phyloP scores from a whole-genome alignment of 2,329 filamentous ascomycete species.

The Sarocladiaceae sp. region DNA sequence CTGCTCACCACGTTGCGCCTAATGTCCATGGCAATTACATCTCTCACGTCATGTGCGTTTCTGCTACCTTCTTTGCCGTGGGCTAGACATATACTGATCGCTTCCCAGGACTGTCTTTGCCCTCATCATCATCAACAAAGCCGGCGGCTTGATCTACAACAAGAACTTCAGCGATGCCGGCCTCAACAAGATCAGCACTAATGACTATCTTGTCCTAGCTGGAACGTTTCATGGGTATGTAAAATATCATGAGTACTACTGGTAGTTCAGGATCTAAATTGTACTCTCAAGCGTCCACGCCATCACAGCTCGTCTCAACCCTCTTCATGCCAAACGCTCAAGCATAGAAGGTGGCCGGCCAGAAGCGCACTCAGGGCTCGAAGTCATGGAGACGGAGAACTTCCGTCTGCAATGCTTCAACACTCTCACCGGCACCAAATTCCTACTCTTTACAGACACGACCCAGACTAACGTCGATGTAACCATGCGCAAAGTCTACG shows the following conservation, averaged over 20 bases:
- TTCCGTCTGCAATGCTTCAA: slow-evolving; percentile 96
- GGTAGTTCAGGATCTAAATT: background rate
- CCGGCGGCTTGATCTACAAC: slow-evolving; percentile 93
- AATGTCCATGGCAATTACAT: background rate
- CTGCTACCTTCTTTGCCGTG: no score
- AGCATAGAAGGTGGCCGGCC: slow-evolving; percentile 41
- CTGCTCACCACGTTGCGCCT: slow-evolving; percentile 3
- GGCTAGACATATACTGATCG: background rate
- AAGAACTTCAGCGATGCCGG: slow-evolving; percentile 83
- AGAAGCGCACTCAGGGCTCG: slow-evolving; percentile 71
- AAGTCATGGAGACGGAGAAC: slow-evolving; percentile 89
- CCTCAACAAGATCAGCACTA: slow-evolving; percentile 83
- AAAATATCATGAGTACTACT: slow-evolving; percentile 14
- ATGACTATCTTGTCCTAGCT: slow-evolving; percentile 94
- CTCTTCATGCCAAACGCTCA: slow-evolving; percentile 40
- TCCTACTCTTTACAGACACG: slow-evolving; percentile 88
- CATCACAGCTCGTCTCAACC: slow-evolving; percentile 61
- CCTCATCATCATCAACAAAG: slow-evolving; percentile 98
- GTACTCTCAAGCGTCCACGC: slow-evolving; percentile 54
- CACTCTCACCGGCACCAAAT: slow-evolving; percentile 91
- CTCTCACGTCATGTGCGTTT: slow-evolving; percentile 18
- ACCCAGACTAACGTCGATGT: slow-evolving; percentile 83
- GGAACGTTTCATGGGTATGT: slow-evolving; percentile 91
- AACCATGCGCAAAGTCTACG: slow-evolving; percentile 82
- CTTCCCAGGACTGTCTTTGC: slow-evolving; percentile 79